phyloP scores from a whole-genome alignment of 805 yeast species.

The Candida yuanshanica region DNA sequence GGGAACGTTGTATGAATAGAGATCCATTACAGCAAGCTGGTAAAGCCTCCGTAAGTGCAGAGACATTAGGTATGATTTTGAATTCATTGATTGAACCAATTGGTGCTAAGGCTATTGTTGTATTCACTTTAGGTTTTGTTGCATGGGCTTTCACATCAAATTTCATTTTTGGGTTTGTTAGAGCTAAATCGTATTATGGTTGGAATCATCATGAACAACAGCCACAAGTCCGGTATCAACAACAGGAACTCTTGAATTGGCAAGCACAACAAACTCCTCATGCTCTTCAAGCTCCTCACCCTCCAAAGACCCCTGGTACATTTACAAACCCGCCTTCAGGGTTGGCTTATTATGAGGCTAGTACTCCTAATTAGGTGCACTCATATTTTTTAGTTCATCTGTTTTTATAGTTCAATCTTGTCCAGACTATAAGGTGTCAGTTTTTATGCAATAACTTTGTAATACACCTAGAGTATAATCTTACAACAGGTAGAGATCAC shows the following conservation, averaged over 20 bases:
- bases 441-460: too few species aligned
- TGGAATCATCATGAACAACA: conserved; percentile 13
- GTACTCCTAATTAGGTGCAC: not conserved
- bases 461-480: too few species aligned
- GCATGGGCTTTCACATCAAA: conserved; percentile 55
- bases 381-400: too few species aligned
- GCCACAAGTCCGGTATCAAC: not conserved
- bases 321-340: not conserved
- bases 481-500: too few species aligned
- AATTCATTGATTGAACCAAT: conserved; percentile 65
- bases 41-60: conserved; percentile 54
- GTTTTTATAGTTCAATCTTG: too few species aligned
- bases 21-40: conserved; percentile 39
- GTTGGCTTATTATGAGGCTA: not conserved
- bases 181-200: conserved; percentile 43
- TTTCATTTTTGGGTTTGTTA: conserved; percentile 58
- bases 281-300: not conserved
- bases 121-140: conserved; percentile 33
- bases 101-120: conserved; percentile 50
- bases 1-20: conserved; percentile 64
- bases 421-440: too few species aligned
- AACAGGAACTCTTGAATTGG: not conserved
- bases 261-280: not conserved
- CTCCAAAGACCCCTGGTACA: not conserved
- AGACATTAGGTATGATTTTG: conserved; percentile 53